A percentile compares a stretch with the other conserved stretches of the same genome.
These are phyloP conservation scores for Pseudocercospora crystallina DNA, from an alignment of 2,329 filamentous ascomycete species.

Conservation along the genomic window DNA sequence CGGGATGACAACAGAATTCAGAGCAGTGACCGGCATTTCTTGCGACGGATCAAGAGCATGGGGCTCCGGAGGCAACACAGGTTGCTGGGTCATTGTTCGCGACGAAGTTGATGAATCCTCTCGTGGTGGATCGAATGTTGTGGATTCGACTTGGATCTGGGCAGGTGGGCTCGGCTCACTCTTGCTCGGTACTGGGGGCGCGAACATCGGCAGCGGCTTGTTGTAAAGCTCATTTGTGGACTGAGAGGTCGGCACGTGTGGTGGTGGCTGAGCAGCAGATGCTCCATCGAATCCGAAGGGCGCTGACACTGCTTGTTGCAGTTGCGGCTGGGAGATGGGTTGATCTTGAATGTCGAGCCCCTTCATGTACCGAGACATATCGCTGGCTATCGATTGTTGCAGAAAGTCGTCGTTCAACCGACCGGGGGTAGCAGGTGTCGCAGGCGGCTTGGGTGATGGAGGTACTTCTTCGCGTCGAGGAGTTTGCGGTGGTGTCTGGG, in stretches of 20 bases:
- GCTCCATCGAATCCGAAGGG: constrained; percentile 9
- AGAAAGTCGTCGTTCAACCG: constrained; percentile 47
- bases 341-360: constrained; percentile 35
- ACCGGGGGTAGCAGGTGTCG: constrained; percentile 33
- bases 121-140: constrained; percentile 4
- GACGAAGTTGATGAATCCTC: background rate
- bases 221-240: constrained; percentile 33
- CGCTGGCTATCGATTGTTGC: constrained; percentile 49
- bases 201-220: constrained; percentile 35
- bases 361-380: constrained; percentile 43
- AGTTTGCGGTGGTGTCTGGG: constrained; percentile 37
- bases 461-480: constrained; percentile 29
- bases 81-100: constrained; percentile 7
- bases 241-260: constrained; percentile 4
- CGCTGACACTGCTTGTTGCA: constrained; percentile 15
- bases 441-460: constrained; percentile 33
- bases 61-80: constrained; percentile 12
- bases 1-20: constrained; percentile 88
- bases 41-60: constrained; percentile 1
- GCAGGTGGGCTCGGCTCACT: background rate
- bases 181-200: constrained; percentile 18
- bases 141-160: background rate
- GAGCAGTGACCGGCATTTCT: constrained; percentile 69
- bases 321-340: constrained; percentile 27
- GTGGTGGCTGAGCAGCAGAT: constrained; percentile 11